Base-by-base conservation (phyloP, 352 stramenopile genomes). In the Blastocystis sp. region DNA sequence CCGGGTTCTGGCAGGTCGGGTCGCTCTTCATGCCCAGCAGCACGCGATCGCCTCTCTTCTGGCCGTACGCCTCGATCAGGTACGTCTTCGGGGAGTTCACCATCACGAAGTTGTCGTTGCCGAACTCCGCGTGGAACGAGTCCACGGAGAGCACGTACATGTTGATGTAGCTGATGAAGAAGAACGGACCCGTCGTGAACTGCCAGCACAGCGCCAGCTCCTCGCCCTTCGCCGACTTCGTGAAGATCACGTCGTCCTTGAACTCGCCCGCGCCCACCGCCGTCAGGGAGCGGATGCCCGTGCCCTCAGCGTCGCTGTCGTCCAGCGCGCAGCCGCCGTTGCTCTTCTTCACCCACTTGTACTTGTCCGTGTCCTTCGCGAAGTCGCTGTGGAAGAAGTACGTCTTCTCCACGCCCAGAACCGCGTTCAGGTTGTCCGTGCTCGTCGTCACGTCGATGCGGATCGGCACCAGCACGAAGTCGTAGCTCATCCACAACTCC, bases 281-380 rank as follows among this genome's bases (percentile, higher is more conserved):
- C 9, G 55, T 55, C 74, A 85, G 41, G 26, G n/a, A 55, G 45
- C 74, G 74, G 3, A 69, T 10, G 60, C 41, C 24, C 65, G 51
- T 29, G 29, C 74, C 74, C 35, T 69, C 51, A 0, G 50, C 74
- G 41, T 85, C 74, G 19, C 50, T 69, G 21, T 55, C n/a, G 29
- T 85, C 74, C 19, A 45, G 24, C 16, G 74, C 74, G 37, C 74
- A 85, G 26, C 41, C 33, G 29, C 26, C n/a, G 29, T 13, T 29
- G 37, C 51, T 85, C 19, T 51, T 85, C 74, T 85, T 85, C 74
- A 85, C 74, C 74, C 74, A 85, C 74, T 85, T 85, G 74, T 85
- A 85, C 19, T 37, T 33, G 55, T 85, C 74, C 12, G 45, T 69
- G 26, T 3, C 3, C 1, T 24, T 12, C 50, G 66, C 21, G 55